phyloP scores from a whole-genome alignment of 768 basidiomycete genomes.

The Phlebiopsis flavidoalba region DNA sequence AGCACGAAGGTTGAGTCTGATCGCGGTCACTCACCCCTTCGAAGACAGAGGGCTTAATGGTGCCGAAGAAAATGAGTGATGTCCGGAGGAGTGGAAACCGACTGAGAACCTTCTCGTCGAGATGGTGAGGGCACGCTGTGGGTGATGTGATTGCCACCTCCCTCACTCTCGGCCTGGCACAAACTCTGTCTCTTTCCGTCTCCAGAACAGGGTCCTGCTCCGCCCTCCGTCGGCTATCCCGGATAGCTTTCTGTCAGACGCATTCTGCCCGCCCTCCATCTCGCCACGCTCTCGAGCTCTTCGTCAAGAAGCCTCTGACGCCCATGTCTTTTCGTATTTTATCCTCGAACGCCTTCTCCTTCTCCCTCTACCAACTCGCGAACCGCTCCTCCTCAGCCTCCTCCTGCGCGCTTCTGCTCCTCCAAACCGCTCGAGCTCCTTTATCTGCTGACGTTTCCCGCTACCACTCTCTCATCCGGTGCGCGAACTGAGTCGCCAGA shows the following conservation, averaged over 20 bases:
- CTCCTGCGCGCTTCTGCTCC: conserved; percentile 48
- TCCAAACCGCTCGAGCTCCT: conserved; percentile 63
- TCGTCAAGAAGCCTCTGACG: conserved; percentile 24
- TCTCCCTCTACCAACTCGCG: conserved; percentile 22
- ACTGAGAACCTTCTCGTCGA: conserved; percentile 7
- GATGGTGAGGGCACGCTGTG: neutral
- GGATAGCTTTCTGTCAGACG: conserved; percentile 8
- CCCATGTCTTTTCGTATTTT: conserved; percentile 17
- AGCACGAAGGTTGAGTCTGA: neutral
- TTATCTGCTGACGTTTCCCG: conserved; percentile 60
- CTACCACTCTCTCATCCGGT: conserved; percentile 75
- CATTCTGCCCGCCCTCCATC: conserved; percentile 21
- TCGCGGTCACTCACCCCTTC: conserved; percentile 16
- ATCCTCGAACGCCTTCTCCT: conserved; percentile 21
- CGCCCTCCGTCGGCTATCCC: conserved; percentile 5
- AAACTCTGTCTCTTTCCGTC: neutral
- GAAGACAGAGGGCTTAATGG: conserved; percentile 23
- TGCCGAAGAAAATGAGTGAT: conserved; percentile 11
- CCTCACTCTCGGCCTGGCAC: conserved; percentile 11
- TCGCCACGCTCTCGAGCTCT: conserved; percentile 10
- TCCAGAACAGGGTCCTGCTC: conserved; percentile 8
- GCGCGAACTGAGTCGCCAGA: conserved; percentile 32
- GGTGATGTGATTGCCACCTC: conserved; percentile 2
- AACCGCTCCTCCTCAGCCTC: conserved; percentile 37
- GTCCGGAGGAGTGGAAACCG: conserved; percentile 1